These are phyloP conservation scores for Neonectria neomacrospora DNA, from an alignment of 2,329 filamentous ascomycete genomes.

Conservation along the genomic window DNA sequence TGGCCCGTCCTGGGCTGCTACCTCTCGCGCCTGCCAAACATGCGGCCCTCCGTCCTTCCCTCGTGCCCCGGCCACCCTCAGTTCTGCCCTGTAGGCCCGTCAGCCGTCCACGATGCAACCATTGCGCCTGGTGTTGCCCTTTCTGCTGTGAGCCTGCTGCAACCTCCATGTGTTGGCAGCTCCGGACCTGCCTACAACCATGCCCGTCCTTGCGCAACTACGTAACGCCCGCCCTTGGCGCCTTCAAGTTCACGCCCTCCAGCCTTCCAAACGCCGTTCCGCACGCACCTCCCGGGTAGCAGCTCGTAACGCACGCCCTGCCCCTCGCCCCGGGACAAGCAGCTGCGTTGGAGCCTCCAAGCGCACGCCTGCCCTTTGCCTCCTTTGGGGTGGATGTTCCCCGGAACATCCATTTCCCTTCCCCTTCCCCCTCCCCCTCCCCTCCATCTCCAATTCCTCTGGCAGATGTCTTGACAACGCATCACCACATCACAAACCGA, in stretches of 20 bases:
- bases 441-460: constrained; percentile 46
- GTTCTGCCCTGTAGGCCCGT: constrained; percentile 12
- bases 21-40: not conserved
- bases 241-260: constrained; percentile 17
- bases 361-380: constrained; percentile 27
- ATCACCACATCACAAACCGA: constrained; percentile 53
- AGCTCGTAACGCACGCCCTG: constrained; percentile 1
- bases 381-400: constrained; percentile 26
- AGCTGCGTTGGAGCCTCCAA: constrained; percentile 4
- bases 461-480: constrained; percentile 60
- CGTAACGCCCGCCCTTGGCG: constrained; percentile 9
- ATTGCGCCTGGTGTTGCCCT: constrained; percentile 21
- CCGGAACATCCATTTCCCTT: constrained; percentile 35
- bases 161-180: constrained; percentile 23
- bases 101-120: constrained; percentile 21
- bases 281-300: not conserved
- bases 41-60: constrained; percentile 8
- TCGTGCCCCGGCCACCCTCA: not conserved
- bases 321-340: not conserved
- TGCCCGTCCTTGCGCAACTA: constrained; percentile 12
- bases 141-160: constrained; percentile 28
- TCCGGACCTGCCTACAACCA: constrained; percentile 15
- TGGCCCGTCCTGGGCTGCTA: too few species aligned
- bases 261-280: not conserved
- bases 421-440: too few species aligned